Percentiles rank a stretch among this genome's conserved stretches.
These are phyloP conservation scores for Mycena polygramma DNA, from an alignment of 768 basidiomycete species.

Conservation along the genomic window DNA sequence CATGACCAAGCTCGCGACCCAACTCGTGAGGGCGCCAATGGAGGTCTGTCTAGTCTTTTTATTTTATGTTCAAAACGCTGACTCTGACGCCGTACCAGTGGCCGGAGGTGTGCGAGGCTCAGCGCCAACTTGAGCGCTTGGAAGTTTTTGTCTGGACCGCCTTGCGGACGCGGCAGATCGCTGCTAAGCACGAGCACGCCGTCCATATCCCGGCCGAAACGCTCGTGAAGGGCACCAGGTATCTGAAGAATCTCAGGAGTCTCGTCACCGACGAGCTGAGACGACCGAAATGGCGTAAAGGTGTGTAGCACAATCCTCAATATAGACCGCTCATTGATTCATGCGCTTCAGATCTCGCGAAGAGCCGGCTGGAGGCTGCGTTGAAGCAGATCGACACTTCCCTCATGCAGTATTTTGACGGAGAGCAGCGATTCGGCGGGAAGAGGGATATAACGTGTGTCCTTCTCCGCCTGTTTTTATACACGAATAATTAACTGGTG, in stretches of 20 bases:
- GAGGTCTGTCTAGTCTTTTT: background rate
- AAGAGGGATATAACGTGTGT: conserved; percentile 25
- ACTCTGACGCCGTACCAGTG: conserved; percentile 12
- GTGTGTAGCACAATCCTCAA: background rate
- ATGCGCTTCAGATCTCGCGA: conserved; percentile 12
- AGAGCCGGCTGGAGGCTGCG: background rate
- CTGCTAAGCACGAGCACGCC: conserved; percentile 28
- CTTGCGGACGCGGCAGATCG: conserved; percentile 28
- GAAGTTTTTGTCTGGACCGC: conserved; percentile 16
- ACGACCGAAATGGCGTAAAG: conserved; percentile 29
- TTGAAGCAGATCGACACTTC: conserved; percentile 9
- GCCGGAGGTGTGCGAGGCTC: conserved; percentile 29
- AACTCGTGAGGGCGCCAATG: conserved; percentile 14
- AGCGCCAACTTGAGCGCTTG: conserved; percentile 30
- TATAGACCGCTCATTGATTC: too few species aligned
- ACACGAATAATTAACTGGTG: background rate
- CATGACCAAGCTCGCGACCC: conserved; percentile 24
- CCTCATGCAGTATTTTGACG: conserved; percentile 27
- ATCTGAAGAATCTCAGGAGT: conserved; percentile 27
- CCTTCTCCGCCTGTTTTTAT: background rate
- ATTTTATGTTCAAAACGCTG: too few species aligned
- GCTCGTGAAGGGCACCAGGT: conserved; percentile 19
- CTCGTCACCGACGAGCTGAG: conserved; percentile 27
- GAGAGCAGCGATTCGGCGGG: conserved; percentile 32
- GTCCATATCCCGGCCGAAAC: conserved; percentile 32